Percentiles rank a stretch among this genome's conserved stretches.
phyloP scores from a whole-genome alignment of 768 basidiomycete genomes.

The Suillus fuscotomentosus region DNA sequence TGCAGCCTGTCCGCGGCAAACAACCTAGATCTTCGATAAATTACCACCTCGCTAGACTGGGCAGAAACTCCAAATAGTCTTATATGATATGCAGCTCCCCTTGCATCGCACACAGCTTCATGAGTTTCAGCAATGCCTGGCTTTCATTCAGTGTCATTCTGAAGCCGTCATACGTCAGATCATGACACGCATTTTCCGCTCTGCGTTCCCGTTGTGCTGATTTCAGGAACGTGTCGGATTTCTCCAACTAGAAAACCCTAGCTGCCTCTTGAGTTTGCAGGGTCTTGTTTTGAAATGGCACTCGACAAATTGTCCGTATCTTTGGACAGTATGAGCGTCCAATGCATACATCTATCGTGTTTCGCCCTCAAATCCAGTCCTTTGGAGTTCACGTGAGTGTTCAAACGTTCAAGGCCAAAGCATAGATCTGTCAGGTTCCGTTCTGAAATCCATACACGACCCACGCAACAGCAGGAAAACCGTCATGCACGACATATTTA shows the following conservation, averaged over 20 bases:
- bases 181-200: not conserved
- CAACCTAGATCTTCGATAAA: slow-evolving; percentile 78
- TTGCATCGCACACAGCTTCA: not conserved
- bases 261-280: slow-evolving; percentile 25
- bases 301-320: slow-evolving; percentile 41
- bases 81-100: not conserved
- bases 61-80: slow-evolving; percentile 68
- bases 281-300: slow-evolving; percentile 35
- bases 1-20: slow-evolving; percentile 67
- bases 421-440: slow-evolving; percentile 40
- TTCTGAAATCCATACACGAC: slow-evolving; percentile 40
- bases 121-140: not conserved
- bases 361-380: slow-evolving; percentile 40
- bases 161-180: not conserved
- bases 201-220: not conserved
- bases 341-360: slow-evolving; percentile 45
- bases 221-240: not conserved
- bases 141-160: not conserved
- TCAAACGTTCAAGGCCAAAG: slow-evolving; percentile 33
- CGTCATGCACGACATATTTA: slow-evolving; percentile 42
- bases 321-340: slow-evolving; percentile 42
- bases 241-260: slow-evolving; percentile 25
- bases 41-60: slow-evolving; percentile 82
- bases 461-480: slow-evolving; percentile 30
- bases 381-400: slow-evolving; percentile 32